Base-by-base conservation (phyloP, 768 basidiomycete genomes). In the Glaciozyma antarctica region DNA sequence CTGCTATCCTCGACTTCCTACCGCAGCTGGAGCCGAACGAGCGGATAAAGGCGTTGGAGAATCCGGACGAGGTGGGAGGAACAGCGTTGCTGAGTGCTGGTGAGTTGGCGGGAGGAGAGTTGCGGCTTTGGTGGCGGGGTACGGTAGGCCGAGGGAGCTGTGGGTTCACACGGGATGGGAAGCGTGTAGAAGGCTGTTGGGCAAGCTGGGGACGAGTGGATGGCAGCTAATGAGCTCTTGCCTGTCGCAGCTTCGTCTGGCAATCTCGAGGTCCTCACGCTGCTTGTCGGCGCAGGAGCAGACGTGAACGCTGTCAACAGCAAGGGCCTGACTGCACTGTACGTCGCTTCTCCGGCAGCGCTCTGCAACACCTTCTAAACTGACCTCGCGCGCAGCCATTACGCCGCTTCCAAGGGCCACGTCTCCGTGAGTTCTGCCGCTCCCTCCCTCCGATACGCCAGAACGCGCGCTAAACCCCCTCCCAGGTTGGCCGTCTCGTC, bases 371-470 rank as follows among this genome's bases (percentile, higher is more conserved):
- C n/a, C n/a, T n/a, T n/a, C n/a, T 6, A 2, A 30, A 21, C 32
- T 10, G 10, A 6, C 53, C 30, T 21, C 38, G 24, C 53, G 52
- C 47, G 8, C 63, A 94, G 90, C 72, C 90, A 93, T 77, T 94
- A 94, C 74, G 90, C 90, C 34, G 91, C 90, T 53, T 94, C 90
- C 38, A 93, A 92, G 76, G 86, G 90, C 62, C 87, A 85, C 52
- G 82, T 90, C 67, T 93, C 78, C 74, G 90, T 82, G 68, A 69
- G 61, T 68, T 75, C 68, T 75, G 73, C 64, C 66, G 73, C 76
- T 74, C 70, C 72, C 58, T 12, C 71, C n/a, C 47, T 26, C n/a
- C n/a, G 24, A 67, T 76, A 73, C 72, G 60, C n/a, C 72, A 62
- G 22, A 30, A 56, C 38, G 38, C 38, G 8, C 38, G 32, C 38